Conservation (phyloP, 2,329 filamentous ascomycete genomes). For the Penicillium sp. region DNA sequence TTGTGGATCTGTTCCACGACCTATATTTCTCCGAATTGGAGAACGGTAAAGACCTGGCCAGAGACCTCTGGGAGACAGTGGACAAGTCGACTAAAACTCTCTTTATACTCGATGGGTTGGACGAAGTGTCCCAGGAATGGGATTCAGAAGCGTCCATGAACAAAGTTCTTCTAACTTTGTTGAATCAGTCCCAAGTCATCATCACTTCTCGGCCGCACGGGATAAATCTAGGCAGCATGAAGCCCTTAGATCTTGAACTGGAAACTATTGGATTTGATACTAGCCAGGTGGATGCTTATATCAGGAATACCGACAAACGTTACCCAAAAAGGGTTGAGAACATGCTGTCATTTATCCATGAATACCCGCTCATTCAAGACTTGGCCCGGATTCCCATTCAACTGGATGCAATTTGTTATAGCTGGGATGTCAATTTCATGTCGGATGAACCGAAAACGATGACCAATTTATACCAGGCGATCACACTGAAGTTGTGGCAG, state of each 20-base stretch:
- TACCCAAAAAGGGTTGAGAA: neutral
- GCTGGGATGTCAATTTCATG: constrained; percentile 26
- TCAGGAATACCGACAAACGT: neutral
- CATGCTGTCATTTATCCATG: constrained; percentile 26
- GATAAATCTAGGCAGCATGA: neutral
- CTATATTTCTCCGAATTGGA: neutral
- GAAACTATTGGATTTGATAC: neutral
- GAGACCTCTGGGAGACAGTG: neutral
- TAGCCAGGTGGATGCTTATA: neutral
- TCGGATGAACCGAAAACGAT: constrained; percentile 28
- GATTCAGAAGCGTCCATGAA: constrained; percentile 1
- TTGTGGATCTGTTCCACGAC: neutral
- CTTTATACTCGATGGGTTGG: constrained; percentile 43
- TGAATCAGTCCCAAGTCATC: neutral
- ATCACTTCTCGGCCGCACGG: neutral
- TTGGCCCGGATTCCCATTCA: constrained; percentile 45
- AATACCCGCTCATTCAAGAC: constrained; percentile 29
- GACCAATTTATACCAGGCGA: constrained; percentile 25
- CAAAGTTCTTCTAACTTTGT: neutral
- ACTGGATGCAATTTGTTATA: constrained; percentile 43
- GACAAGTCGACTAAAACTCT: constrained; percentile 17
- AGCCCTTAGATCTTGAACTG: neutral
- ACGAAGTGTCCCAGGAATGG: constrained; percentile 35
- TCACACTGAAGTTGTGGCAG: constrained; percentile 30
- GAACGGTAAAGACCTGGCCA: neutral